phyloP scores from a whole-genome alignment of 2,329 filamentous ascomycete genomes.

The Dactylellina parvicollis region DNA sequence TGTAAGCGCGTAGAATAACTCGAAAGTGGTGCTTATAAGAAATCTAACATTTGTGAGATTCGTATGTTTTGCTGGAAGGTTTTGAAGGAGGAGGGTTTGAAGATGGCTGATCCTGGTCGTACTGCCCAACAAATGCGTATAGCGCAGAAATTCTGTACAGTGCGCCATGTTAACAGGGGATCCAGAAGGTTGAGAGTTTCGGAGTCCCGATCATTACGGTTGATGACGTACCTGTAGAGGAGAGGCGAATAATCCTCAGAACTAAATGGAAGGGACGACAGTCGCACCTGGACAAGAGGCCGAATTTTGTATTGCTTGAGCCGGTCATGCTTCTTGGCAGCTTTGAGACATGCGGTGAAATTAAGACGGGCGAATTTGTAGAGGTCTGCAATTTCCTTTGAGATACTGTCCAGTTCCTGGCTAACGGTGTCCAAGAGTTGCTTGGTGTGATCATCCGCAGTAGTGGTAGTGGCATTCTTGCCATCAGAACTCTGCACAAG shows the following conservation, averaged over 20 bases:
- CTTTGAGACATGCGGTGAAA: constrained; percentile 97
- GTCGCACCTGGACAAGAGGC: constrained; percentile 87
- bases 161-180: background rate
- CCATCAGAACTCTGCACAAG: constrained; percentile 62
- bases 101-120: constrained; percentile 63
- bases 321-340: constrained; percentile 98
- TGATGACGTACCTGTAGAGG: constrained; percentile 70
- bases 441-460: constrained; percentile 62
- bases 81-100: constrained; percentile 26
- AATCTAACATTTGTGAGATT: constrained; percentile 81
- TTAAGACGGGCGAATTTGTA: constrained; percentile 96
- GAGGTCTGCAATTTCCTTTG: constrained; percentile 88
- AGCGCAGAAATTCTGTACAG: constrained; percentile 78
- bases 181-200: background rate
- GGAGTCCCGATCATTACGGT: background rate
- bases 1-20: constrained; percentile 14
- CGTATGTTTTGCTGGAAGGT: constrained; percentile 72
- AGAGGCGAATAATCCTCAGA: constrained; percentile 92
- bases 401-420: constrained; percentile 83
- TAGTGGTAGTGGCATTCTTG: constrained; percentile 56
- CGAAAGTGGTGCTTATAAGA: background rate
- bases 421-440: constrained; percentile 69
- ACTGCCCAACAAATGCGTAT: constrained; percentile 92
- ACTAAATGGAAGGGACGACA: constrained; percentile 92
- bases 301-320: constrained; percentile 86